Percentiles rank a stretch among this genome's conserved stretches.
Conservation (phyloP, 192 early-diverging fungal species). For the Phlyctochytrium arcticum region DNA sequence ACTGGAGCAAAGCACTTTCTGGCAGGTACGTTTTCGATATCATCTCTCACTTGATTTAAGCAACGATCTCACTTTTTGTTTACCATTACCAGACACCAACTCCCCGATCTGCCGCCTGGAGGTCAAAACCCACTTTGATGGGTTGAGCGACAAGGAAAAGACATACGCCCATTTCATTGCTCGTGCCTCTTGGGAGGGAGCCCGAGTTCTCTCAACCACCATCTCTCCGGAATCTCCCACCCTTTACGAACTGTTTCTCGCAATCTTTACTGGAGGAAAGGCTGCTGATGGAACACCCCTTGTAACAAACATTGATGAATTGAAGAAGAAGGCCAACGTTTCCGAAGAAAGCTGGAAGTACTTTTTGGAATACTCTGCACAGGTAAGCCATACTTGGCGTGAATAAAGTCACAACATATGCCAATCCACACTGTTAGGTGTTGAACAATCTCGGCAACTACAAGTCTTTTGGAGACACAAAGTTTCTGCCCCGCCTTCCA, state of each 20-base stretch:
- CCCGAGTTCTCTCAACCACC: slow-evolving; percentile 35
- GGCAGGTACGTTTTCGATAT: too few relatives aligned
- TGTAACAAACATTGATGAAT: neutral
- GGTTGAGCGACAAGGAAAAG: slow-evolving; percentile 43
- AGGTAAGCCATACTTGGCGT: too few relatives aligned
- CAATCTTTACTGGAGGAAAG: slow-evolving; percentile 30
- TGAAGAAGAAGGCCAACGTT: slow-evolving; percentile 30
- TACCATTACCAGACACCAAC: neutral
- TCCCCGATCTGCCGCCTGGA: slow-evolving; percentile 46
- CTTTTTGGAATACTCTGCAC: slow-evolving; percentile 50
- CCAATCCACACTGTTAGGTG: neutral
- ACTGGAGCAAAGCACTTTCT: too few relatives aligned
- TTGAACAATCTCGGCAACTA: slow-evolving; percentile 53
- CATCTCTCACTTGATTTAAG: too few relatives aligned
- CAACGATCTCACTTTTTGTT: neutral
- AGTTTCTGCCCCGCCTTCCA: slow-evolving; percentile 52
- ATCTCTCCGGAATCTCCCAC: slow-evolving; percentile 19
- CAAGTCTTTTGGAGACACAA: slow-evolving; percentile 60
- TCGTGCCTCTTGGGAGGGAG: slow-evolving; percentile 50
- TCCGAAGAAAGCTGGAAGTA: slow-evolving; percentile 44
- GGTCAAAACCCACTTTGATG: slow-evolving; percentile 45
- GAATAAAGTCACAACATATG: too few relatives aligned
- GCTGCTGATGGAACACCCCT: slow-evolving; percentile 7
- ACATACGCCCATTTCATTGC: slow-evolving; percentile 52
- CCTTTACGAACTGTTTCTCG: slow-evolving; percentile 41